Conservation (phyloP, 2,329 filamentous ascomycete genomes). For the Setomelanomma holmii region DNA sequence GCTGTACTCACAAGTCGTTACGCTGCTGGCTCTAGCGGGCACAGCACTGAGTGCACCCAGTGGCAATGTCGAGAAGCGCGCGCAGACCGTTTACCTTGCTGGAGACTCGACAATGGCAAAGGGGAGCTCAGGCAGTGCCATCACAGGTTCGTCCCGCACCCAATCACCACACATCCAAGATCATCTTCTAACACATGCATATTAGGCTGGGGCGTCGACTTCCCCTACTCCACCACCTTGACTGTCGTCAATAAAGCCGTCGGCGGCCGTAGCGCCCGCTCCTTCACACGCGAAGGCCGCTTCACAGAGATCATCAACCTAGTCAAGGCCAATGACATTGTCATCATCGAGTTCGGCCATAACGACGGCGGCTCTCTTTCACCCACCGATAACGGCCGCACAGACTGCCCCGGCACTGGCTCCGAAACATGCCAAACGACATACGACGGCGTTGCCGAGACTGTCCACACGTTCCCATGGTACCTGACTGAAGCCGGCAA, state of each 20-base stretch:
- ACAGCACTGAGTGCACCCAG: slow-evolving; percentile 32
- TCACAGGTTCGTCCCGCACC: slow-evolving; percentile 42
- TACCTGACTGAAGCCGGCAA: slow-evolving; percentile 66
- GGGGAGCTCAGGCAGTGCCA: slow-evolving; percentile 51
- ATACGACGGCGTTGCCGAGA: slow-evolving; percentile 61
- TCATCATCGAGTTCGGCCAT: slow-evolving; percentile 76
- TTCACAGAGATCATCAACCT: slow-evolving; percentile 64
- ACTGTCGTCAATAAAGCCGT: slow-evolving; percentile 69
- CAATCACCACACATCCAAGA: not conserved
- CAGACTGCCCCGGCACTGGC: slow-evolving; percentile 64
- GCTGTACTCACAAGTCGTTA: slow-evolving; percentile 27
- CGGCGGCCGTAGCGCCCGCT: slow-evolving; percentile 70
- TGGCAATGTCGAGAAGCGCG: slow-evolving; percentile 31
- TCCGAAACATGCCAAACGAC: slow-evolving; percentile 61
- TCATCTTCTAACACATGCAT: not conserved
- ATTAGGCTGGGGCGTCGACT: slow-evolving; percentile 68
- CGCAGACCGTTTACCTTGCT: slow-evolving; percentile 61
- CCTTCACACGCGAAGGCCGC: slow-evolving; percentile 70
- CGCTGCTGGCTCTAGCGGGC: slow-evolving; percentile 27
- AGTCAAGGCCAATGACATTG: slow-evolving; percentile 67
- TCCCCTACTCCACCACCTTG: slow-evolving; percentile 60
- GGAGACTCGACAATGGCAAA: slow-evolving; percentile 69
- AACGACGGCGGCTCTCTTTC: slow-evolving; percentile 70
- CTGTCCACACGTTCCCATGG: slow-evolving; percentile 66
- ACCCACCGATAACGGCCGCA: slow-evolving; percentile 65